Evolutionary conservation across 495 filamentous ascomycete genomes (phyloP).

Genomic region (Talaromyces wortmannii): DNA sequence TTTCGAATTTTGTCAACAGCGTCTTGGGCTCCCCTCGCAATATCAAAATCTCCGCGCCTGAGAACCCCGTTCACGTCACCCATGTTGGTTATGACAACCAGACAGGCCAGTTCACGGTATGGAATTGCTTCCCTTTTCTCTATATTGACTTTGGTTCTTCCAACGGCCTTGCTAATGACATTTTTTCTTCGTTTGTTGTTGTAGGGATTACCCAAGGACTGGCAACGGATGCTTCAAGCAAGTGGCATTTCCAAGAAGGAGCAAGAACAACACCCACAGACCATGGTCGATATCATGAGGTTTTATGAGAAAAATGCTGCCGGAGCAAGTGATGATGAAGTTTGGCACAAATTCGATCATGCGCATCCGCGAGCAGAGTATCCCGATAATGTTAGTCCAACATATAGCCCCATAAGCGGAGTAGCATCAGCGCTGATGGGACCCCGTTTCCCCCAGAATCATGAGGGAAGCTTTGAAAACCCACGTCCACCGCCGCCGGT

Average conservation of each 20-base stretch:
- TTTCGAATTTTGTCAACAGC: slow-evolving; percentile 91
- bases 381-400: slow-evolving; percentile 6
- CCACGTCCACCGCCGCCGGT: slow-evolving; percentile 45
- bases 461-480: slow-evolving; percentile 94
- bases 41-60: slow-evolving; percentile 88
- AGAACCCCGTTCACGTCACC: slow-evolving; percentile 96
- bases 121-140: slow-evolving; percentile 12
- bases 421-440: slow-evolving; percentile 78
- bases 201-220: slow-evolving; percentile 92
- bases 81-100: slow-evolving; percentile 97
- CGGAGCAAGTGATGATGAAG: slow-evolving; percentile 70
- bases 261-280: slow-evolving; percentile 90
- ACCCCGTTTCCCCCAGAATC: slow-evolving; percentile 85
- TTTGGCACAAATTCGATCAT: slow-evolving; percentile 94
- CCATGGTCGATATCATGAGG: slow-evolving; percentile 87
- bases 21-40: slow-evolving; percentile 84
- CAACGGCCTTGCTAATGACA: not conserved
- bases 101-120: slow-evolving; percentile 92
- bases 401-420: slow-evolving; percentile 6
- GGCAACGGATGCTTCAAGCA: slow-evolving; percentile 91
- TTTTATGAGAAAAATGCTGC: slow-evolving; percentile 94
- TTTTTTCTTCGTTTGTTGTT: not conserved
- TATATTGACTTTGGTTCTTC: not conserved
- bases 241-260: slow-evolving; percentile 95
- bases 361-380: slow-evolving; percentile 54